These are phyloP conservation scores for Fomitopsis palustris DNA, from an alignment of 1,284 basidiomycete genomes.

Conservation along the genomic window DNA sequence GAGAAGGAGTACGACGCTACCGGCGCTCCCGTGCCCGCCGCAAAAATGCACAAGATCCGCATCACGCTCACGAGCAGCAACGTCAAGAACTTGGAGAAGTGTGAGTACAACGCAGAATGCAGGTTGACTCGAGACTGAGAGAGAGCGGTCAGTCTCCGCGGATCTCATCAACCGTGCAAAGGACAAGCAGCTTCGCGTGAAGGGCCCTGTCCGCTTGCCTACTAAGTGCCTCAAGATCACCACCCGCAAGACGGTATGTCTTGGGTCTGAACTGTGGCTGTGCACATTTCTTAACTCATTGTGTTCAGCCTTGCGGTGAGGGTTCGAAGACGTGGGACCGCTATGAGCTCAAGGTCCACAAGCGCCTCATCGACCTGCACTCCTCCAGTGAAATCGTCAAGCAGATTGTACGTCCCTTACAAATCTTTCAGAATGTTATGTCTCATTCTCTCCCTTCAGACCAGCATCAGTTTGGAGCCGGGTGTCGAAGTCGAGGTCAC, in stretches of 20 bases:
- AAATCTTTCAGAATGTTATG: not conserved
- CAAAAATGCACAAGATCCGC: constrained; percentile 99
- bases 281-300: not conserved
- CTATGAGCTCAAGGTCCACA: constrained; percentile 99
- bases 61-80: constrained; percentile 99
- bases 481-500: constrained; percentile 99
- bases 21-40: constrained; percentile 78
- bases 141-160: constrained; percentile 60
- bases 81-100: constrained; percentile 98
- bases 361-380: constrained; percentile 99
- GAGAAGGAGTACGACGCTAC: constrained; percentile 97
- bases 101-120: constrained; percentile 40
- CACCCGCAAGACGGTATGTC: constrained; percentile 92
- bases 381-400: constrained; percentile 99
- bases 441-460: constrained; percentile 45
- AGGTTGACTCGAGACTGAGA: not conserved
- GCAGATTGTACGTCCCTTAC: constrained; percentile 80
- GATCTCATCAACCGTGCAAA: constrained; percentile 99
- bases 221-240: constrained; percentile 99
- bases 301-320: constrained; percentile 92
- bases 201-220: constrained; percentile 98
- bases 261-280: not conserved
- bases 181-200: constrained; percentile 99
- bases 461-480: constrained; percentile 97
- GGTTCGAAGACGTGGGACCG: constrained; percentile 99